Base-by-base conservation (phyloP, 306 rosid genomes). In the cucumber (Cucumis sativus) region DNA sequence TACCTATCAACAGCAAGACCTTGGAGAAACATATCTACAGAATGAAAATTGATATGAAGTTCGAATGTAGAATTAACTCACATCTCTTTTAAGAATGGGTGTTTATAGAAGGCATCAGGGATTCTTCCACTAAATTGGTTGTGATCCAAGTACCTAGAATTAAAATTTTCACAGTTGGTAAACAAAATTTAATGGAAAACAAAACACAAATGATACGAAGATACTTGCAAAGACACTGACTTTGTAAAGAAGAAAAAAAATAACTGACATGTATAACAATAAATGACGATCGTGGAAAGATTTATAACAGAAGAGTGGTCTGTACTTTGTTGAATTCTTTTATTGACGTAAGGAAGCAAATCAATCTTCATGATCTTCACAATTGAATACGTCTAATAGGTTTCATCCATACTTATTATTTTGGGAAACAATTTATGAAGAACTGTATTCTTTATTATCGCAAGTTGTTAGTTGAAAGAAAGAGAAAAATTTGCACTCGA, bases 61-160 rank as follows among this genome's bases (percentile, higher is more conserved):
- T 18, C 18, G 16, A 39, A 45, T 65, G 97, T 95, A 16, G 62
- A 81, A 68, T 21, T 75, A 74, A 87, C 99, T 91, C 85, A 96
- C 99, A 96, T 91, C 86, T 92, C 99, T 88, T 96, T 96, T 88
- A 96, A 87, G 79, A 89, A 91, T 61, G 87, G 92, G 87, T 91
- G 99, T 84, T 92, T 96, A 69, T 96, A 96, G 81, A 92, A 92
- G 83, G 88, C 87, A 64, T 89, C 90, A 2, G 98, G 89, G 80
- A 96, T 96, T 88, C 98, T 92, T 82, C 99, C 99, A 8, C 92
- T 83, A 81, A 96, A 96, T 84, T 92, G 99, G 82, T 96, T 96
- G 88, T 96, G 97, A 83, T 92, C 97, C 92, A 96, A 85, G 85
- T 91, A 96, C 88, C 99, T 96, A 65, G 1, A 65, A 37, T 65